Base-by-base conservation (phyloP, 768 basidiomycete species). In the Chlorophyllum brunneum region DNA sequence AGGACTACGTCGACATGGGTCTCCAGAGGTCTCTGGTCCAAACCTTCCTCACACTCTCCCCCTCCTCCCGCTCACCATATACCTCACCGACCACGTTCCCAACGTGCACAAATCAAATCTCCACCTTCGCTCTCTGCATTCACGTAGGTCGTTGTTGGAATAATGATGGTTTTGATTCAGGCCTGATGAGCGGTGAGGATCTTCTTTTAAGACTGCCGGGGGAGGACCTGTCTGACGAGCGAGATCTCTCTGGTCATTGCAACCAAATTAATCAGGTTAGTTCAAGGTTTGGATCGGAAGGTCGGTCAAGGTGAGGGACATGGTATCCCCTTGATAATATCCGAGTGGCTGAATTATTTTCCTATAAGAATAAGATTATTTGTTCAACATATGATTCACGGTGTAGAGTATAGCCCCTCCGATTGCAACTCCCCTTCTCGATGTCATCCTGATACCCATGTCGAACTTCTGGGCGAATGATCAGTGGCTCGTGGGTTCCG, bases 191-290 rank as follows among this genome's bases (percentile, higher is more conserved):
- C 95, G 1, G 95, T 95, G 2, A 98, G 80, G 56, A 95, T 93
- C 77, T 97, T 95, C 72, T 90, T 73, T 97, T 98, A 56, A 98
- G 70, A 0, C 95, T 95, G 6, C 95, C 95, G 8, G 2, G 95
- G 92, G 1, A 97, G 78, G 7, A 99, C 95, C 67, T 97, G 93
- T 0, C 97, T 97, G 0, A 94, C 87, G 13, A 99, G 83, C 1
- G 95, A 93, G 51, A 99, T 93, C 68, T 99, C 97, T 13, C 97
- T 95, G 0, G 97, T 98, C 93, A 98, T 95, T 4, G 97, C 94
- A 93, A 55, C 0, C 46, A 11, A 51, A 5, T 30, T 43, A 18
- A 41, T 1, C 5, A 3, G 49, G n/a, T 11, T n/a, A 8, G 30
- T 33, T 13, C n/a, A n/a, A n/a, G n/a, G n/a, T n/a, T n/a, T n/a